Percentiles rank a stretch among this genome's conserved stretches.
Evolutionary conservation across 2,329 filamentous ascomycete genomes (phyloP).

Genomic region (Corinectria fuckeliana): DNA sequence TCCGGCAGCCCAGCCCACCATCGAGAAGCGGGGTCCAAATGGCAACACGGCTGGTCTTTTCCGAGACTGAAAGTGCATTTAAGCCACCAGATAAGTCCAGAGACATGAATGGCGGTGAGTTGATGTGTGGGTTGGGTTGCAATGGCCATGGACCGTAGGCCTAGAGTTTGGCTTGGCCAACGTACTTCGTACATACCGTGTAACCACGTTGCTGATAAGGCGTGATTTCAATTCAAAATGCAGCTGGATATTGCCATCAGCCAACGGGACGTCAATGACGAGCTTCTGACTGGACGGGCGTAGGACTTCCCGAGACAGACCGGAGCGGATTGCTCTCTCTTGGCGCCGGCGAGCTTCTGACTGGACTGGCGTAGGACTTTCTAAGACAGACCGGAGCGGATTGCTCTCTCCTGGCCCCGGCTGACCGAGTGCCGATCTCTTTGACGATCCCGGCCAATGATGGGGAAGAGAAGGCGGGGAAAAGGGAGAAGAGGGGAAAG

Average conservation of each 20-base stretch:
- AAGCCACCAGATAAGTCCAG: not conserved
- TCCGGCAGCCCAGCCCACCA: not conserved
- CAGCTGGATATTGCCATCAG: slow-evolving; percentile 12
- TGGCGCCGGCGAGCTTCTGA: slow-evolving; percentile 10
- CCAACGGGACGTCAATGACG: not conserved
- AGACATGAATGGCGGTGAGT: slow-evolving; percentile 1
- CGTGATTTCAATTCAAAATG: slow-evolving; percentile 14
- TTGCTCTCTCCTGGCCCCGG: too few relatives aligned
- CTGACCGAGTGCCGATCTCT: not conserved
- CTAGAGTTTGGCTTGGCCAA: not conserved
- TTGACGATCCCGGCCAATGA: not conserved
- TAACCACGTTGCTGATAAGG: not conserved
- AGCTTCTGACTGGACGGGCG: slow-evolving; percentile 2
- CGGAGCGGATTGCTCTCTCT: too few relatives aligned
- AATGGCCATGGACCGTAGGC: not conserved
- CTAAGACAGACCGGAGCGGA: not conserved
- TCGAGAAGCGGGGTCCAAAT: slow-evolving; percentile 6
- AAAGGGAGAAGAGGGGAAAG: too few relatives aligned
- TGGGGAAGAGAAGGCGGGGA: too few relatives aligned
- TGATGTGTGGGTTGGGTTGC: too few relatives aligned
- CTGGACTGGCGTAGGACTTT: not conserved
- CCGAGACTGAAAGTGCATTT: not conserved
- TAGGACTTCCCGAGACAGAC: not conserved
- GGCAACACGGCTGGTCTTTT: slow-evolving; percentile 14
- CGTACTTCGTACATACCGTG: too few relatives aligned